These are phyloP conservation scores for Nakaseomyces uthaithaninus DNA, from an alignment of 1,139 yeast species.

Conservation along the genomic window DNA sequence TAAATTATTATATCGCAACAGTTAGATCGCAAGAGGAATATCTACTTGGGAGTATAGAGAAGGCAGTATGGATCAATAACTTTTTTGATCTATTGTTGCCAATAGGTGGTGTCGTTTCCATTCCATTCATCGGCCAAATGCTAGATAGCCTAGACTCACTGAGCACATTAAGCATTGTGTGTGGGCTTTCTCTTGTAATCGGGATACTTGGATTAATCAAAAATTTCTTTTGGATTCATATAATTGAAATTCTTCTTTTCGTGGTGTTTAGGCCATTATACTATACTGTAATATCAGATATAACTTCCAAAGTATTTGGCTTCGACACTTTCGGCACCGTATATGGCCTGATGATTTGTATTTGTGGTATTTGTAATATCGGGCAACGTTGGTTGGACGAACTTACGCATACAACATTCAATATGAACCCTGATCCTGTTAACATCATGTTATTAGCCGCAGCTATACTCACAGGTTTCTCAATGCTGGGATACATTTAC, in stretches of 20 bases:
- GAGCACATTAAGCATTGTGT: slow-evolving; percentile 46
- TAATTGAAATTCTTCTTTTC: slow-evolving; percentile 56
- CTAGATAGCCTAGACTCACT: slow-evolving; percentile 67
- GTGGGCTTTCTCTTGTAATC: slow-evolving; percentile 47
- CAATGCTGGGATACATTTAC: slow-evolving; percentile 6
- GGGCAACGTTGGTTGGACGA: slow-evolving; percentile 62
- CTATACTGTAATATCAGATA: slow-evolving; percentile 87
- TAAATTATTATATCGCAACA: slow-evolving; percentile 88
- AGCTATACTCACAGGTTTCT: slow-evolving; percentile 13
- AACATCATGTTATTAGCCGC: slow-evolving; percentile 44
- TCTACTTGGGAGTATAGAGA: slow-evolving; percentile 46
- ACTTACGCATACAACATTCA: slow-evolving; percentile 56
- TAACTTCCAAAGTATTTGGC: slow-evolving; percentile 87
- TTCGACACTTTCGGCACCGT: slow-evolving; percentile 85
- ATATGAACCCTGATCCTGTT: slow-evolving; percentile 72
- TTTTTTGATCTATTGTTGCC: slow-evolving; percentile 83
- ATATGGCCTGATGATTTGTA: slow-evolving; percentile 78
- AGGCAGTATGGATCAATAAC: slow-evolving; percentile 55
- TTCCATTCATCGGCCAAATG: slow-evolving; percentile 78
- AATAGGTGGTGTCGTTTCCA: slow-evolving; percentile 73
- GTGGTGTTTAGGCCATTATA: slow-evolving; percentile 88
- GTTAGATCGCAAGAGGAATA: slow-evolving; percentile 69
- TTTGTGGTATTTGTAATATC: slow-evolving; percentile 71
- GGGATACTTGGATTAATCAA: slow-evolving; percentile 62
- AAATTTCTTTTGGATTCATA: slow-evolving; percentile 43